phyloP scores from a whole-genome alignment of 2,329 filamentous ascomycete species.

The Botrytis fragariae region DNA sequence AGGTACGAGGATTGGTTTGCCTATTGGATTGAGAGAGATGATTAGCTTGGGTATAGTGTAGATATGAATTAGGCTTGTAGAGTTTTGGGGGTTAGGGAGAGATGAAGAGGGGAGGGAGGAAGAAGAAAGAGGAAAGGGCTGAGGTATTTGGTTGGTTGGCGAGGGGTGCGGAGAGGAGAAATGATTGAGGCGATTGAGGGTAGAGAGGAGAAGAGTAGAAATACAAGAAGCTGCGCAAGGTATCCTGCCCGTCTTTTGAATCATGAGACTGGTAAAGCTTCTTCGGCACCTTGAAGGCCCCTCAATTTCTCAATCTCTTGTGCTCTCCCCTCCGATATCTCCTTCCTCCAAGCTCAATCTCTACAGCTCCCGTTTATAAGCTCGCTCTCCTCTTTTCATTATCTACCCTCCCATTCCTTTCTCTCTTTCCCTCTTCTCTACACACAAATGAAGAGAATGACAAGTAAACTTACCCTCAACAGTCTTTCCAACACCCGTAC shows the following conservation, averaged over 20 bases:
- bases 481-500: conserved; percentile 50
- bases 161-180: neutral
- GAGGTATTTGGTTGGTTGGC: neutral
- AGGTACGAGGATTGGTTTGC: conserved; percentile 76
- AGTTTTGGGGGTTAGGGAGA: neutral
- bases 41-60: conserved; percentile 13
- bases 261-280: neutral
- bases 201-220: neutral
- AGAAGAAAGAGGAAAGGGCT: neutral
- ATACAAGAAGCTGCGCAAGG: neutral
- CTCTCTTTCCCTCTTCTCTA: neutral
- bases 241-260: neutral
- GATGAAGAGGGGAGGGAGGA: too few relatives aligned
- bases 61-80: neutral
- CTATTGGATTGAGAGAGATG: conserved; percentile 22
- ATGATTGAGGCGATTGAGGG: neutral
- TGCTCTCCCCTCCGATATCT: neutral
- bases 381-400: neutral
- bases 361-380: neutral
- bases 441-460: neutral
- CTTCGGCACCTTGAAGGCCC: neutral
- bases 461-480: conserved; percentile 37
- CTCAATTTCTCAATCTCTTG: neutral
- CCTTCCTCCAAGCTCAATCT: neutral
- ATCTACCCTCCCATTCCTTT: neutral